A percentile compares a stretch with the other conserved stretches of the same genome.
Evolutionary conservation across 108 stramenopile genomes (phyloP).

Genomic region (Pseudonitzschia delicatissima): DNA sequence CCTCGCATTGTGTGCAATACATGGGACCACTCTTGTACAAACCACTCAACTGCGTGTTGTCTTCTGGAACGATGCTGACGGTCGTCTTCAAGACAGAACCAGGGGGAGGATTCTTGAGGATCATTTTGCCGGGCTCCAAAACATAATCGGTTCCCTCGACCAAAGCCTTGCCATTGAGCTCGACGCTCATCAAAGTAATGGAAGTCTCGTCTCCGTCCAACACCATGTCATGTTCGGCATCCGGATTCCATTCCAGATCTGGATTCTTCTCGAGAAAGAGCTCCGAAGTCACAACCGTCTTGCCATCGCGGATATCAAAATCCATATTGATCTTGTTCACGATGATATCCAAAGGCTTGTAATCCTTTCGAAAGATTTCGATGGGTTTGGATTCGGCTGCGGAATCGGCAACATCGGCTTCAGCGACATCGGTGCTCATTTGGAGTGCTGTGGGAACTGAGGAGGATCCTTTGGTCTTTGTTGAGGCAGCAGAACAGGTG

Average conservation of each 20-base stretch:
- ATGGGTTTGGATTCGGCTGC: slow-evolving; percentile 44
- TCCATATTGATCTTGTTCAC: slow-evolving; percentile 65
- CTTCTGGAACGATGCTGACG: slow-evolving; percentile 78
- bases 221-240: slow-evolving; percentile 71
- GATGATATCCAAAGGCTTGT: slow-evolving; percentile 52
- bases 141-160: slow-evolving; percentile 51
- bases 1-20: slow-evolving; percentile 92
- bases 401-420: neutral
- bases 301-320: slow-evolving; percentile 69
- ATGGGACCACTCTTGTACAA: slow-evolving; percentile 85
- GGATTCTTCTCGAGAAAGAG: slow-evolving; percentile 37
- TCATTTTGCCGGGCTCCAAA: slow-evolving; percentile 49
- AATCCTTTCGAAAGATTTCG: slow-evolving; percentile 69
- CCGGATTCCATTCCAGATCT: slow-evolving; percentile 23
- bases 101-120: slow-evolving; percentile 31
- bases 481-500: neutral
- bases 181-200: slow-evolving; percentile 41
- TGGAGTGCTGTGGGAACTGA: slow-evolving; percentile 15
- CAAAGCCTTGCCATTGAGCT: slow-evolving; percentile 51
- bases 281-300: slow-evolving; percentile 55
- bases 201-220: slow-evolving; percentile 83
- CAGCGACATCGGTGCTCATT: slow-evolving; percentile 20
- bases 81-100: slow-evolving; percentile 44
- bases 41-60: slow-evolving; percentile 90
- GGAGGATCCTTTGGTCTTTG: neutral